phyloP scores from a whole-genome alignment of 371 early-diverging fungal genomes.

The Paraphysoderma sedebokerense region DNA sequence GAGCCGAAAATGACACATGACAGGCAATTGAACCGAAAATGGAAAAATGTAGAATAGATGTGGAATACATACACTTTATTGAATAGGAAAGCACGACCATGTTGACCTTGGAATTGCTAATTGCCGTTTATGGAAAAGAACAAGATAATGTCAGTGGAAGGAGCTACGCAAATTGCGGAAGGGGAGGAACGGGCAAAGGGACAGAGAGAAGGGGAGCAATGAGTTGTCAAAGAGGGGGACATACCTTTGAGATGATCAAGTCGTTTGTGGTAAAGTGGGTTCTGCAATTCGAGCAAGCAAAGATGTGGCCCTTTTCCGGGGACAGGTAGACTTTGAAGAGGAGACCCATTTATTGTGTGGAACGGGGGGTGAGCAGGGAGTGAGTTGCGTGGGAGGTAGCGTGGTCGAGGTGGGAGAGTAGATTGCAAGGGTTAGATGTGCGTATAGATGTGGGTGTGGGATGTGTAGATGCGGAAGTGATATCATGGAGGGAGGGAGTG shows the following conservation, averaged over 20 bases:
- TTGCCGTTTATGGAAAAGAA: not conserved
- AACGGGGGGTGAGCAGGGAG: too few species aligned
- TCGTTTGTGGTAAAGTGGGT: conserved; percentile 38
- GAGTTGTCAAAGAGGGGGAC: conserved; percentile 5
- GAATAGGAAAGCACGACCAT: conserved; percentile 58
- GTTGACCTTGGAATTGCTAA: conserved; percentile 46
- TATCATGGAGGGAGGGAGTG: too few species aligned
- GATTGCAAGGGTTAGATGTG: too few species aligned
- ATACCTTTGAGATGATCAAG: conserved; percentile 41
- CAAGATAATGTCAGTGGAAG: not conserved
- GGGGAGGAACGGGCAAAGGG: too few species aligned
- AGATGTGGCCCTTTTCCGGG: conserved; percentile 26
- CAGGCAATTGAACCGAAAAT: not conserved
- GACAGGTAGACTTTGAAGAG: too few species aligned
- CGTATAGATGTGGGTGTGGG: too few species aligned
- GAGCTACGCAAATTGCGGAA: too few species aligned
- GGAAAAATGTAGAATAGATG: not conserved
- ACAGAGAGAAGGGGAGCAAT: not conserved
- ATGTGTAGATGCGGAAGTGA: too few species aligned
- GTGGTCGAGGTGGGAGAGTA: too few species aligned
- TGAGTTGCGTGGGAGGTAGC: too few species aligned
- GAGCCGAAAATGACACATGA: not conserved
- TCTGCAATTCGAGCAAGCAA: conserved; percentile 35
- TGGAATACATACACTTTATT: conserved; percentile 27
- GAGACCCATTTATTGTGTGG: too few species aligned